These are phyloP conservation scores for Entomortierella beljakovae DNA, from an alignment of 192 early-diverging fungal species.

Conservation along the genomic window DNA sequence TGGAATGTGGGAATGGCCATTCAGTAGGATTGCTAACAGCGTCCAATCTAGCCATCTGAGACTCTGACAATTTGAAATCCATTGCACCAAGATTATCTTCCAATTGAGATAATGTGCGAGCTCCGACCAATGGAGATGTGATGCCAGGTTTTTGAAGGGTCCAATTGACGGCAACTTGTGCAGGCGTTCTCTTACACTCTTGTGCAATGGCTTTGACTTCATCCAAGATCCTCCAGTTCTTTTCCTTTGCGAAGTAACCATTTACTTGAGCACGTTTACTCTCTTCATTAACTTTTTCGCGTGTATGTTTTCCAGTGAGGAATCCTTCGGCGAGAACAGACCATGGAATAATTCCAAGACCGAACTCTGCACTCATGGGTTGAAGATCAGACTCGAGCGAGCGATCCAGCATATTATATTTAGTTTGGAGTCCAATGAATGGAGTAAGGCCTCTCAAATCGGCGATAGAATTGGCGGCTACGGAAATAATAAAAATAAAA, in stretches of 20 bases:
- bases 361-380: conserved; percentile 43
- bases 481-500: background rate
- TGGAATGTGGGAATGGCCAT: conserved; percentile 47
- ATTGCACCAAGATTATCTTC: conserved; percentile 49
- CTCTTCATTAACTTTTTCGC: background rate
- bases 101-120: conserved; percentile 40
- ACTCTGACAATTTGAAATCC: conserved; percentile 46
- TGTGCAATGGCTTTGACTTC: conserved; percentile 55
- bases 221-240: conserved; percentile 59
- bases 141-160: conserved; percentile 56
- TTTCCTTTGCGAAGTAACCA: conserved; percentile 12
- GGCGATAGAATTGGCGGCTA: conserved; percentile 48
- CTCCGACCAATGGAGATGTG: conserved; percentile 53
- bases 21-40: conserved; percentile 39
- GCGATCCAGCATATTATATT: conserved; percentile 47
- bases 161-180: conserved; percentile 64
- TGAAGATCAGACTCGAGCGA: conserved; percentile 51
- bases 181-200: conserved; percentile 52
- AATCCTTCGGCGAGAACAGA: conserved; percentile 67
- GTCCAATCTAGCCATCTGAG: conserved; percentile 52
- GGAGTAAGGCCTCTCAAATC: conserved; percentile 42
- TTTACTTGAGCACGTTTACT: conserved; percentile 15
- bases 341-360: conserved; percentile 62
- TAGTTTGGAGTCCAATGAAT: conserved; percentile 48
- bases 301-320: conserved; percentile 57